Percentiles rank a stretch among this genome's conserved stretches.
phyloP scores from a whole-genome alignment of 192 early-diverging fungal species.

The Dimargaris cristalligena region DNA sequence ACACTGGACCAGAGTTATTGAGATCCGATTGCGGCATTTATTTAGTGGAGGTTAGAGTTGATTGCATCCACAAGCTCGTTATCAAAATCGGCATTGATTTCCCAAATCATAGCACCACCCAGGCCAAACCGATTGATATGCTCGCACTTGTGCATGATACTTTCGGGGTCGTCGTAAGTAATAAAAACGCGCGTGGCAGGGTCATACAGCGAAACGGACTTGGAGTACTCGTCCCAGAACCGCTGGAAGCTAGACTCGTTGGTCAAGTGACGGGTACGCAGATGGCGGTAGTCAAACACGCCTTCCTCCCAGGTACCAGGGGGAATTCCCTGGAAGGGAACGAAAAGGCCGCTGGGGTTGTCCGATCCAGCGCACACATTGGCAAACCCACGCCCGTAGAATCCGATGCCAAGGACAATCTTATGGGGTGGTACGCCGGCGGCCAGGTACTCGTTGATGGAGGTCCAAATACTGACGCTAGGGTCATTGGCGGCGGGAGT shows the following conservation, averaged over 20 bases:
- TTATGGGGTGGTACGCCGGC: slow-evolving; percentile 68
- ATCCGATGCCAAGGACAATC: slow-evolving; percentile 74
- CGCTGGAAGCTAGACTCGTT: slow-evolving; percentile 41
- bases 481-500: slow-evolving; percentile 38
- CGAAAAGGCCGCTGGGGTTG: slow-evolving; percentile 36
- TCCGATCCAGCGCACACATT: slow-evolving; percentile 42
- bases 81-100: slow-evolving; percentile 35
- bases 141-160: slow-evolving; percentile 44
- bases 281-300: slow-evolving; percentile 72
- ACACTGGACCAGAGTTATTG: too few relatives aligned
- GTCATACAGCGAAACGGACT: slow-evolving; percentile 74
- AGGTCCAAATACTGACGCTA: slow-evolving; percentile 36
- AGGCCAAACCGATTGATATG: slow-evolving; percentile 37
- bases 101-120: slow-evolving; percentile 72
- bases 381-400: slow-evolving; percentile 87
- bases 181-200: slow-evolving; percentile 44
- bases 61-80: slow-evolving; percentile 10
- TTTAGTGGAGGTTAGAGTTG: not conserved
- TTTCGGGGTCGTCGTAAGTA: slow-evolving; percentile 62
- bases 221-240: slow-evolving; percentile 56
- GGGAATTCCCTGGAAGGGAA: slow-evolving; percentile 49
- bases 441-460: slow-evolving; percentile 50
- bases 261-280: slow-evolving; percentile 26
- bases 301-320: slow-evolving; percentile 81
- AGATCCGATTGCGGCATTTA: too few relatives aligned